phyloP scores from a whole-genome alignment of 2,329 filamentous ascomycete species.

The Pseudodiploospora longispora region DNA sequence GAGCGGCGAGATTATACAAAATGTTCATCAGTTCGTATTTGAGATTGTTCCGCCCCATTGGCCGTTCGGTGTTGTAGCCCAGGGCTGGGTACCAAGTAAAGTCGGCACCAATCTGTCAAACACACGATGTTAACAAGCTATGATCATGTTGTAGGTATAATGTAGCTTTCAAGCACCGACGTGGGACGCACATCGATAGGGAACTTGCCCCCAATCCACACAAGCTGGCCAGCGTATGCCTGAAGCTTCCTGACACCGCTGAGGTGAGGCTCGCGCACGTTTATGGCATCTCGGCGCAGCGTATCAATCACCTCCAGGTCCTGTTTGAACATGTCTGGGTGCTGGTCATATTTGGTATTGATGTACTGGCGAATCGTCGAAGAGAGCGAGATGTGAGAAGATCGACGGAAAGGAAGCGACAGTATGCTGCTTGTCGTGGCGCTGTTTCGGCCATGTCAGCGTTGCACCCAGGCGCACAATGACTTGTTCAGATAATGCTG shows the following conservation, averaged over 20 bases:
- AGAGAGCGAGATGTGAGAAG: slow-evolving; percentile 69
- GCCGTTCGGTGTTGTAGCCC: slow-evolving; percentile 77
- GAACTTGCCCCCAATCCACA: slow-evolving; percentile 92
- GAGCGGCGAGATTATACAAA: slow-evolving; percentile 83
- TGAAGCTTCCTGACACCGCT: slow-evolving; percentile 86
- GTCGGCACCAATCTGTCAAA: slow-evolving; percentile 71
- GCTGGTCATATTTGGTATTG: slow-evolving; percentile 96
- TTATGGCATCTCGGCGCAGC: slow-evolving; percentile 76
- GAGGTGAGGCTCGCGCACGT: slow-evolving; percentile 77
- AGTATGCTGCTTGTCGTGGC: slow-evolving; percentile 49
- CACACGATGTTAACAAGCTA: slow-evolving; percentile 4
- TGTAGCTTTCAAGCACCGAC: too few relatives aligned
- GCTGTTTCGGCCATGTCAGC: not conserved
- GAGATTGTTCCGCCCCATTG: slow-evolving; percentile 57
- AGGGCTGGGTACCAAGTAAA: slow-evolving; percentile 95
- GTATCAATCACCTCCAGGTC: slow-evolving; percentile 80
- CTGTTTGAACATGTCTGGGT: slow-evolving; percentile 89
- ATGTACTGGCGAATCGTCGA: slow-evolving; percentile 90
- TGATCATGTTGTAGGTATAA: not conserved
- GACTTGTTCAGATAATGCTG: too few relatives aligned
- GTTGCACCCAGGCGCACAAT: too few relatives aligned
- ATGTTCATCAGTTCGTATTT: slow-evolving; percentile 86
- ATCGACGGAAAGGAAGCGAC: slow-evolving; percentile 80
- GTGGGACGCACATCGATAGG: slow-evolving; percentile 66
- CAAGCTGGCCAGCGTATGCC: slow-evolving; percentile 82